A percentile compares a stretch with the other conserved stretches of the same genome.
Evolutionary conservation across 179 eudicot species (phyloP).

Genomic region (Pouteria campechiana): DNA sequence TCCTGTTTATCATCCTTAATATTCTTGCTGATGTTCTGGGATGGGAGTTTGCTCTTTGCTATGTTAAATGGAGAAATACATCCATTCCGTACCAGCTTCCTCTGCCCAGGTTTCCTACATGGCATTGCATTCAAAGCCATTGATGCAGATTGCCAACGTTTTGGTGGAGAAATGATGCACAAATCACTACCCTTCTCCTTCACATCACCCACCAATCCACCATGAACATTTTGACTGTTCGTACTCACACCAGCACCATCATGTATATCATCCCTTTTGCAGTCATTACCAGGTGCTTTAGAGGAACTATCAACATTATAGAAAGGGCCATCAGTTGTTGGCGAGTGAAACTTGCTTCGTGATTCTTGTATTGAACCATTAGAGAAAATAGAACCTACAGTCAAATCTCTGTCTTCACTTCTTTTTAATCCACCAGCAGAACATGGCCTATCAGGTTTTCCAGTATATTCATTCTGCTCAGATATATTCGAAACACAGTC

Average conservation of each 20-base stretch:
- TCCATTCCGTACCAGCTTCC: slow-evolving; percentile 75
- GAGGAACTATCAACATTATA: slow-evolving; percentile 9
- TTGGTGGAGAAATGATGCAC: slow-evolving; percentile 11
- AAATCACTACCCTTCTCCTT: slow-evolving; percentile 13
- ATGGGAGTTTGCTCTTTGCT: slow-evolving; percentile 39
- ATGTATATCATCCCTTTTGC: slow-evolving; percentile 30
- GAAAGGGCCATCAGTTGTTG: slow-evolving; percentile 9
- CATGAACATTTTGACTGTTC: slow-evolving; percentile 17
- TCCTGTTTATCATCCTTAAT: slow-evolving; percentile 6
- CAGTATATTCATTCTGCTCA: slow-evolving; percentile 2
- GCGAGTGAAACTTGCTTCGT: too few relatives aligned
- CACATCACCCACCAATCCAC: too few relatives aligned
- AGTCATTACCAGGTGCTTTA: slow-evolving; percentile 3
- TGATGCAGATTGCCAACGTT: slow-evolving; percentile 12
- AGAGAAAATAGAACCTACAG: slow-evolving; percentile 4
- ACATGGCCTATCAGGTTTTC: slow-evolving; percentile 10
- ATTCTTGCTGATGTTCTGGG: slow-evolving; percentile 20
- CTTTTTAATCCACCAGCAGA: slow-evolving; percentile 5
- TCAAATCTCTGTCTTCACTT: slow-evolving; percentile 7
- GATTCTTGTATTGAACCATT: too few relatives aligned
- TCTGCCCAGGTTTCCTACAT: slow-evolving; percentile 25
- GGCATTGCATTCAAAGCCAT: slow-evolving; percentile 14
- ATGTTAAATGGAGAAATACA: slow-evolving; percentile 70
- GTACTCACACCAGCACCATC: slow-evolving; percentile 8
- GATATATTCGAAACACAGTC: slow-evolving; percentile 21